Percentiles rank a stretch among this genome's conserved stretches.
phyloP scores from a whole-genome alignment of 768 basidiomycete species.

The Kwoniella sp. region DNA sequence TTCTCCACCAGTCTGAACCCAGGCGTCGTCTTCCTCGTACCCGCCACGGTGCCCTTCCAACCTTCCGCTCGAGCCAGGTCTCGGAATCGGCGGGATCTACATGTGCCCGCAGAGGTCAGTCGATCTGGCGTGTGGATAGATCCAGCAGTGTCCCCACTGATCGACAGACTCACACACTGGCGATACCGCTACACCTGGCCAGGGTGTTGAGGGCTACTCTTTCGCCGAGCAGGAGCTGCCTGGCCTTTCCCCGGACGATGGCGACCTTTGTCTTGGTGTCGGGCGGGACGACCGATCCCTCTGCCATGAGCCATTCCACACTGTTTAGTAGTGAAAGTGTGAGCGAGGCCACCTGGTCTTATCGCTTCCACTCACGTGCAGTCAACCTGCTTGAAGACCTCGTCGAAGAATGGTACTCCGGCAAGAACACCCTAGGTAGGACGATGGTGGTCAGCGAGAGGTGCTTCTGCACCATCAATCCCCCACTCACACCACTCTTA shows the following conservation, averaged over 20 bases:
- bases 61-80: constrained; percentile 72
- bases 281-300: constrained; percentile 80
- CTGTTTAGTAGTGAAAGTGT: constrained; percentile 52
- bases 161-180: constrained; percentile 66
- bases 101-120: too few relatives aligned
- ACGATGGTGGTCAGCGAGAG: neutral
- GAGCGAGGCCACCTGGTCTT: neutral
- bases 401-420: constrained; percentile 90
- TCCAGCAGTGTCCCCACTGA: neutral
- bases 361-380: constrained; percentile 66
- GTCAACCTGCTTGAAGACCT: constrained; percentile 80
- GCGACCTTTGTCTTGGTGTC: constrained; percentile 60
- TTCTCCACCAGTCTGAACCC: constrained; percentile 97
- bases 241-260: constrained; percentile 81
- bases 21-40: constrained; percentile 95
- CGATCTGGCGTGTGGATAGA: neutral
- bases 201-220: constrained; percentile 87
- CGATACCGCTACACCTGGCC: constrained; percentile 93
- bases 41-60: constrained; percentile 83
- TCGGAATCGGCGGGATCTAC: constrained; percentile 74
- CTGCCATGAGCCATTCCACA: constrained; percentile 87
- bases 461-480: neutral
- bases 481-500: constrained; percentile 68
- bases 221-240: constrained; percentile 84
- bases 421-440: constrained; percentile 65